phyloP scores from a whole-genome alignment of 345 rosid genomes.

The Eutrema heterophyllum region DNA sequence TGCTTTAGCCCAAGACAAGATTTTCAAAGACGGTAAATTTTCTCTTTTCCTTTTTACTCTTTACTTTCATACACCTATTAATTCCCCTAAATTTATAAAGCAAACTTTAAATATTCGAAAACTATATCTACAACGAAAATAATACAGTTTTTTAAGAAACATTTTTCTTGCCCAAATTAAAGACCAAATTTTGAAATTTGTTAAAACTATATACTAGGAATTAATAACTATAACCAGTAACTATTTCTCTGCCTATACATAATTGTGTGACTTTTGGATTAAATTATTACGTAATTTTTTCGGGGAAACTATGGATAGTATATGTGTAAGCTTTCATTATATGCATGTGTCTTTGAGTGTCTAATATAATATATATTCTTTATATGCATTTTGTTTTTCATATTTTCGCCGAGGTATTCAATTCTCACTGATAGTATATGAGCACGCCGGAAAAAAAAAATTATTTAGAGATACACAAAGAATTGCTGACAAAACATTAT shows the following conservation, averaged over 20 bases:
- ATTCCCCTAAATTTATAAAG: neutral
- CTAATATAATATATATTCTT: neutral
- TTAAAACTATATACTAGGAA: neutral
- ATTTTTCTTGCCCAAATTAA: too few species aligned
- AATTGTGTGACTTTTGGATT: neutral
- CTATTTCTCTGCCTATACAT: neutral
- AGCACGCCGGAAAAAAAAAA: conserved; percentile 14
- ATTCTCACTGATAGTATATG: conserved; percentile 5
- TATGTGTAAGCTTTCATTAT: neutral
- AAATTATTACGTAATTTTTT: neutral
- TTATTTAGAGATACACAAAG: neutral
- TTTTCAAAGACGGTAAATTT: conserved; percentile 76
- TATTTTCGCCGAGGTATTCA: neutral
- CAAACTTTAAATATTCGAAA: neutral
- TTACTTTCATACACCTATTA: neutral
- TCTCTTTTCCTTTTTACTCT: neutral
- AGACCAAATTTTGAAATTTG: neutral
- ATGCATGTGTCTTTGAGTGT: neutral
- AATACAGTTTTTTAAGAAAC: too few species aligned
- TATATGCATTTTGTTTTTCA: neutral
- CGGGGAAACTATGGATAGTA: neutral
- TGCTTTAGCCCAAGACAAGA: conserved; percentile 87
- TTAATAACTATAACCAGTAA: neutral
- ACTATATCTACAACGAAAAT: too few species aligned
- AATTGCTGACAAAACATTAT: neutral